A percentile compares a stretch with the other conserved stretches of the same genome.
Evolutionary conservation across 106 monocot genomes (phyloP).

Genomic region (Gastrodia elata): DNA sequence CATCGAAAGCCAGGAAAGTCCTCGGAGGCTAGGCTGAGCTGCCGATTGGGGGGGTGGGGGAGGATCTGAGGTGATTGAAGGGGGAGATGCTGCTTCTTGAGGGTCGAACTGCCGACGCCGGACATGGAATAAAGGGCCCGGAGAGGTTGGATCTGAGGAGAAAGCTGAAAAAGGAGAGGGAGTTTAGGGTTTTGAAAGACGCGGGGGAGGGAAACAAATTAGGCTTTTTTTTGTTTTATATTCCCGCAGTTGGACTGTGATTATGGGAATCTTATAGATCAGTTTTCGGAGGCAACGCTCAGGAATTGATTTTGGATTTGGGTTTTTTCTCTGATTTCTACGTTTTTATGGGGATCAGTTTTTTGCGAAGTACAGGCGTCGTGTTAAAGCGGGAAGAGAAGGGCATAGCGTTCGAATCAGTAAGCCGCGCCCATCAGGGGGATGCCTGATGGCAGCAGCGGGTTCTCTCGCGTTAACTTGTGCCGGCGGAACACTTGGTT

Average conservation of each 20-base stretch:
- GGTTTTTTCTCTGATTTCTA: background rate
- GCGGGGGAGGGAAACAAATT: background rate
- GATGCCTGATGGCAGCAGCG: background rate
- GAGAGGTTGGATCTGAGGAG: slow-evolving; percentile 3
- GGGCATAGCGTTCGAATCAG: slow-evolving; percentile 1
- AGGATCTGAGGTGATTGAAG: slow-evolving; percentile 1
- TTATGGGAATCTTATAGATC: background rate
- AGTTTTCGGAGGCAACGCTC: background rate
- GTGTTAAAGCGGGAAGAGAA: slow-evolving; percentile 4
- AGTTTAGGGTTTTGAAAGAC: slow-evolving; percentile 10
- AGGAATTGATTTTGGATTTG: background rate
- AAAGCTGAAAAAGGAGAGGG: too few relatives aligned
- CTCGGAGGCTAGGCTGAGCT: background rate
- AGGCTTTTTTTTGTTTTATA: background rate
- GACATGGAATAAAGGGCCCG: background rate
- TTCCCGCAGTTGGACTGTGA: background rate
- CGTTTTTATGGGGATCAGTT: background rate
- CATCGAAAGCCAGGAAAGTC: slow-evolving; percentile 9
- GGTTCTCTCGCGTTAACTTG: background rate
- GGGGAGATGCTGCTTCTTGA: background rate
- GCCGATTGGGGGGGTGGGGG: background rate
- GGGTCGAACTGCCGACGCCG: slow-evolving; percentile 3
- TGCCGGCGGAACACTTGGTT: slow-evolving; percentile 2
- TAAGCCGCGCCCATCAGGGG: background rate
- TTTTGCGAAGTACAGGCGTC: too few relatives aligned